These are phyloP conservation scores for Aspergillus pseudoglaucus DNA, from an alignment of 2,329 filamentous ascomycete genomes.

Conservation along the genomic window DNA sequence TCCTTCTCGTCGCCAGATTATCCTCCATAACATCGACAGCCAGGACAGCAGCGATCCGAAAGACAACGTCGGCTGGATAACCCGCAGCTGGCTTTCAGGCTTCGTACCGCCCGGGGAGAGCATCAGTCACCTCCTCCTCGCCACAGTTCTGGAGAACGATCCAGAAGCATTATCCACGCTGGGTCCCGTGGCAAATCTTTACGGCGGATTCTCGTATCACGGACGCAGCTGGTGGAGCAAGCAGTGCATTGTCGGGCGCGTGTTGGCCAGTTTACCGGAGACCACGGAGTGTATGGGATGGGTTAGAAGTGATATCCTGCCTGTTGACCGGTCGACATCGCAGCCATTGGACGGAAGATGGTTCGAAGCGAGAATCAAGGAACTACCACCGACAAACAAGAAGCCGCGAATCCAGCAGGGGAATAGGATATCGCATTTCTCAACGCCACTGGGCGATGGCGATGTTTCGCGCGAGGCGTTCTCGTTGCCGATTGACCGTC, in stretches of 20 bases:
- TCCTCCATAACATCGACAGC: slow-evolving; percentile 15
- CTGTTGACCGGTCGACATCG: slow-evolving; percentile 25
- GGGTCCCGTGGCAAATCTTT: slow-evolving; percentile 47
- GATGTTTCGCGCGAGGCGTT: slow-evolving; percentile 33
- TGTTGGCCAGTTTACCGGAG: slow-evolving; percentile 42
- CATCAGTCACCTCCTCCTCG: slow-evolving; percentile 50
- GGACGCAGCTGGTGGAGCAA: slow-evolving; percentile 53
- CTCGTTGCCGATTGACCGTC: slow-evolving; percentile 31
- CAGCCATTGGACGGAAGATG: slow-evolving; percentile 38
- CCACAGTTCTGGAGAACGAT: slow-evolving; percentile 51
- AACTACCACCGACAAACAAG: slow-evolving; percentile 16
- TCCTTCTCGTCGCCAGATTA: slow-evolving; percentile 20
- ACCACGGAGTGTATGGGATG: slow-evolving; percentile 51
- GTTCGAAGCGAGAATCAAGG: slow-evolving; percentile 42
- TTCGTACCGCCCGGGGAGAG: slow-evolving; percentile 50
- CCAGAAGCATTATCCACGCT: slow-evolving; percentile 41
- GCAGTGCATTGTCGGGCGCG: slow-evolving; percentile 47
- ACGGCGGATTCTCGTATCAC: slow-evolving; percentile 49
- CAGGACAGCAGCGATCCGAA: slow-evolving; percentile 6
- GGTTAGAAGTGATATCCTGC: slow-evolving; percentile 40
- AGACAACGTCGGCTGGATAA: slow-evolving; percentile 49
- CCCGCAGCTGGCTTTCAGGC: slow-evolving; percentile 50
- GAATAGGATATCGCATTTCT: slow-evolving; percentile 31
- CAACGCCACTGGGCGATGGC: slow-evolving; percentile 35
- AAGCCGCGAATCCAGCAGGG: slow-evolving; percentile 41